Evolutionary conservation across 371 early-diverging fungal species (phyloP).

Genomic region (Mucor racemosus): DNA sequence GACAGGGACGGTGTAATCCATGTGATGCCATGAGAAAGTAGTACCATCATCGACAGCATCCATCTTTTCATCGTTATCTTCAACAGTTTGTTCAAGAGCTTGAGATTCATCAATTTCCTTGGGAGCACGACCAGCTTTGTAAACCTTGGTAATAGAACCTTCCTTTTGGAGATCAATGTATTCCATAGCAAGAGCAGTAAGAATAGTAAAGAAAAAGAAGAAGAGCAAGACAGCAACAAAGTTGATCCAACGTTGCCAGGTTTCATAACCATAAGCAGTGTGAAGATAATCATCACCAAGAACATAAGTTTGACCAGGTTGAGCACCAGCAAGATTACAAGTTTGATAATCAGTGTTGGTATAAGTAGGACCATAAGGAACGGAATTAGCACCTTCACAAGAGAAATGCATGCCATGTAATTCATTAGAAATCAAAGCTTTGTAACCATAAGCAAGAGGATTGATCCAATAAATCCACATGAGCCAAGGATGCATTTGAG

Average conservation of each 20-base stretch:
- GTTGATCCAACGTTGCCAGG: conserved; percentile 61
- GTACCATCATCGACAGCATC: conserved; percentile 54
- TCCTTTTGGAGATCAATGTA: conserved; percentile 55
- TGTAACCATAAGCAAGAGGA: conserved; percentile 70
- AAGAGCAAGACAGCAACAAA: conserved; percentile 62
- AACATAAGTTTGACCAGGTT: conserved; percentile 50
- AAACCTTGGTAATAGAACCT: conserved; percentile 63
- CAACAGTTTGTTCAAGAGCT: conserved; percentile 23
- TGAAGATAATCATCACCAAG: conserved; percentile 58
- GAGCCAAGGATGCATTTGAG: conserved; percentile 72
- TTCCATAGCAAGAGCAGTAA: conserved; percentile 62
- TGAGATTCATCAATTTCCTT: conserved; percentile 31
- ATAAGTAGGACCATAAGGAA: conserved; percentile 53
- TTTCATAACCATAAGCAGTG: conserved; percentile 39
- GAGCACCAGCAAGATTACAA: conserved; percentile 58
- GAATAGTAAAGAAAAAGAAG: conserved; percentile 57
- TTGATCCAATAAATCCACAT: conserved; percentile 76
- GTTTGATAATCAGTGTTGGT: conserved; percentile 50
- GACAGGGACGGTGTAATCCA: conserved; percentile 63
- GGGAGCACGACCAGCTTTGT: conserved; percentile 49
- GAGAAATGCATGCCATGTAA: conserved; percentile 48
- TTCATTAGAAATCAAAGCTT: conserved; percentile 72
- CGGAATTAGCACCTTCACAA: conserved; percentile 45
- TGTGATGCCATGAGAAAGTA: conserved; percentile 63
- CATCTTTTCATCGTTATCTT: conserved; percentile 34